These are phyloP conservation scores for Juglanconis juglandina DNA, from an alignment of 2,329 filamentous ascomycete genomes.

Conservation along the genomic window DNA sequence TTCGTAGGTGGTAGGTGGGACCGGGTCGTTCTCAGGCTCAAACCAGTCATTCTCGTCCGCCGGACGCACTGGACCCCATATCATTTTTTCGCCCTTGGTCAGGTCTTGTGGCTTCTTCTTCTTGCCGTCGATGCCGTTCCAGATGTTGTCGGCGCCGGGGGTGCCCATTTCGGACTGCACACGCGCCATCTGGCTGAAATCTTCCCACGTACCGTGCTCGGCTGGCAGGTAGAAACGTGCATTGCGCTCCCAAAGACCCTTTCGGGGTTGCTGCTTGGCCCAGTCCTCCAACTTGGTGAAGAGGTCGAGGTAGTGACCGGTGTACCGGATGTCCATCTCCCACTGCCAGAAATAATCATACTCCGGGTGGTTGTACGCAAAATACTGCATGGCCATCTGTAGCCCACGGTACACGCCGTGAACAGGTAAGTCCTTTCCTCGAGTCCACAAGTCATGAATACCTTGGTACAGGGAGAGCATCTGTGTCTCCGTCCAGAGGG, in stretches of 20 bases:
- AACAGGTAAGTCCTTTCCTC: slow-evolving; percentile 67
- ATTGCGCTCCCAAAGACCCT: slow-evolving; percentile 79
- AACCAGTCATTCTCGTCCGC: slow-evolving; percentile 67
- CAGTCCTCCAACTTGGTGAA: slow-evolving; percentile 67
- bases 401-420: slow-evolving; percentile 91
- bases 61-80: slow-evolving; percentile 83
- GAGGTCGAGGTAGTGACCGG: slow-evolving; percentile 77
- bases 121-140: slow-evolving; percentile 48
- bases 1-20: slow-evolving; percentile 68
- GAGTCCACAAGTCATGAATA: slow-evolving; percentile 70
- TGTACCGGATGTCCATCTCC: slow-evolving; percentile 92
- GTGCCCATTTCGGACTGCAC: slow-evolving; percentile 71
- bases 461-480: slow-evolving; percentile 89
- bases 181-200: slow-evolving; percentile 73
- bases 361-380: slow-evolving; percentile 82
- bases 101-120: slow-evolving; percentile 34
- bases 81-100: slow-evolving; percentile 53
- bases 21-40: slow-evolving; percentile 67
- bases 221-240: slow-evolving; percentile 73
- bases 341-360: slow-evolving; percentile 93
- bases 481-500: slow-evolving; percentile 89
- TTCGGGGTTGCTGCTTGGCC: slow-evolving; percentile 70
- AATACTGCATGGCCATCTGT: slow-evolving; percentile 93
- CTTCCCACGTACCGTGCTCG: slow-evolving; percentile 74
- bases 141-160: slow-evolving; percentile 63